Evolutionary conservation across 768 basidiomycete genomes (phyloP).

Genomic region (Antrodiella citrinella): DNA sequence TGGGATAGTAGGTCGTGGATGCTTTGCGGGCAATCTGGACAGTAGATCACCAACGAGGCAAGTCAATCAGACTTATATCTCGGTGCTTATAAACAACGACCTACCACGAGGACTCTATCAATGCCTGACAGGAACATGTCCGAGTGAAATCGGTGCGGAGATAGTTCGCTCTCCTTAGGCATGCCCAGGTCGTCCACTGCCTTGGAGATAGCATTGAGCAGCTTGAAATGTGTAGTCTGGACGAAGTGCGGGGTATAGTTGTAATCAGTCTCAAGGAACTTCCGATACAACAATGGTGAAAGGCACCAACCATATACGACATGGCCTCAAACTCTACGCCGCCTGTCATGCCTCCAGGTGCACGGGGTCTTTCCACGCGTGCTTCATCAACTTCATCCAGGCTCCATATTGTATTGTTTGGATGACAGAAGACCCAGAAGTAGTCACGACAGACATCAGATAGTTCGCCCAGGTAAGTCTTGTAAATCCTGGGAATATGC

Average conservation of each 20-base stretch:
- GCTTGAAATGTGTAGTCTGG: slow-evolving; percentile 81
- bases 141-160: slow-evolving; percentile 73
- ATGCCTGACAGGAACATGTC: slow-evolving; percentile 90
- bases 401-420: slow-evolving; percentile 87
- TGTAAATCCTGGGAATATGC: slow-evolving; percentile 67
- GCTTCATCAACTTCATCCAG: slow-evolving; percentile 76
- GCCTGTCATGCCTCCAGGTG: slow-evolving; percentile 97
- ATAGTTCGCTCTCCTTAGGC: slow-evolving; percentile 61
- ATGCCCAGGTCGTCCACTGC: slow-evolving; percentile 57
- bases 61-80: background rate
- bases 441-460: slow-evolving; percentile 89
- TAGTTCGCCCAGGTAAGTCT: slow-evolving; percentile 74
- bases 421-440: slow-evolving; percentile 97
- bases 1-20: slow-evolving; percentile 89
- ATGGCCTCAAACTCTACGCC: slow-evolving; percentile 98
- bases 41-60: background rate
- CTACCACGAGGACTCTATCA: slow-evolving; percentile 82
- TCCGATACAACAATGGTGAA: background rate
- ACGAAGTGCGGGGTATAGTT: background rate
- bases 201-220: slow-evolving; percentile 74
- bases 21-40: slow-evolving; percentile 88
- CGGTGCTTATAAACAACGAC: slow-evolving; percentile 16
- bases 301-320: slow-evolving; percentile 73
- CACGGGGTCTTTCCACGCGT: slow-evolving; percentile 81
- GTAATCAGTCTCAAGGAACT: background rate